Evolutionary conservation across 164 flowering plant genomes (phyloP).

Genomic region (Buxus sempervirens): DNA sequence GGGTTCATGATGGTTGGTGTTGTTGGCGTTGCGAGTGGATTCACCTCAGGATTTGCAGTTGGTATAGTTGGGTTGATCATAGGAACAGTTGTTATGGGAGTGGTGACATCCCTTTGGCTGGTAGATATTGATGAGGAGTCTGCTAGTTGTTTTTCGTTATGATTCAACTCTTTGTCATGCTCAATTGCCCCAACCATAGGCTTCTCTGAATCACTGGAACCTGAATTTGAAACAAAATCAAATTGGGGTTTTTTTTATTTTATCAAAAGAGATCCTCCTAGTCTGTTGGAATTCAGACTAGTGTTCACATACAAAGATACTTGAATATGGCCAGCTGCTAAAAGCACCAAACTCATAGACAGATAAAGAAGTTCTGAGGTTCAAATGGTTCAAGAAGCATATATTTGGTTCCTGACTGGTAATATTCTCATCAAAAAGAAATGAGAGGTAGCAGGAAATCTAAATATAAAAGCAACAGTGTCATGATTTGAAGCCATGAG

Average conservation of each 20-base stretch:
- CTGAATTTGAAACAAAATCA: conserved; percentile 24
- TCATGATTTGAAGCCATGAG: background rate
- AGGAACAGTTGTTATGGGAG: conserved; percentile 49
- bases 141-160: conserved; percentile 13
- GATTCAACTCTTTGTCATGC: conserved; percentile 12
- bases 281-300: too few species aligned
- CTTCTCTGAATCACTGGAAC: conserved; percentile 32
- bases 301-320: too few species aligned
- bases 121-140: conserved; percentile 20
- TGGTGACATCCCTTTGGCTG: conserved; percentile 35
- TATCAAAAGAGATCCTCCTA: too few species aligned
- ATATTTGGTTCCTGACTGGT: background rate
- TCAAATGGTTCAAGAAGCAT: background rate
- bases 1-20: conserved; percentile 21
- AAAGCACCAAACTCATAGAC: background rate
- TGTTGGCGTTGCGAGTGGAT: conserved; percentile 26
- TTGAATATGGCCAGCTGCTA: background rate
- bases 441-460: background rate
- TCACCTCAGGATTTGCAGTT: conserved; percentile 20
- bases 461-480: background rate
- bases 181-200: conserved; percentile 24
- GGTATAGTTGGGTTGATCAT: conserved; percentile 25
- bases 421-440: background rate
- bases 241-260: conserved; percentile 3
- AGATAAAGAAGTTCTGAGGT: background rate